A percentile compares a stretch with the other conserved stretches of the same genome.
phyloP scores from a whole-genome alignment of 2,329 filamentous ascomycete genomes.

The Penicillium sclerotigenum region DNA sequence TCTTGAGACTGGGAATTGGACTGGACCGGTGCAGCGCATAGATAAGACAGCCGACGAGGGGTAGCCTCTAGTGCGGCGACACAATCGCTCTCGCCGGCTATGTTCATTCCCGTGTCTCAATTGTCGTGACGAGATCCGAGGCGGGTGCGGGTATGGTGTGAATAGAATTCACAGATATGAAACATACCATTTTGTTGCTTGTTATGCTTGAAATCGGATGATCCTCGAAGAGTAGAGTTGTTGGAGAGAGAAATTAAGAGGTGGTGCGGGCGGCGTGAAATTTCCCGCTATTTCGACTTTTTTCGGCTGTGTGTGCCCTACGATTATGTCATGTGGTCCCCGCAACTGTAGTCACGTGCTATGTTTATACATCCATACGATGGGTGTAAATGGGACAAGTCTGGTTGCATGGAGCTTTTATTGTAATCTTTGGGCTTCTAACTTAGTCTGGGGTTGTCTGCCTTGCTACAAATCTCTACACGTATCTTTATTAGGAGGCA shows the following conservation, averaged over 20 bases:
- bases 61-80: neutral
- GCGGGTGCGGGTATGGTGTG: neutral
- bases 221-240: constrained; percentile 51
- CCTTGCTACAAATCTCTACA: neutral
- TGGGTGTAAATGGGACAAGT: too few species aligned
- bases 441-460: neutral
- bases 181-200: constrained; percentile 48
- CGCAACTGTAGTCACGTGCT: constrained; percentile 5
- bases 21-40: neutral
- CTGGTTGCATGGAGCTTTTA: neutral
- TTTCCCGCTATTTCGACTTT: constrained; percentile 26
- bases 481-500: neutral
- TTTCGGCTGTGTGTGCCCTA: constrained; percentile 38
- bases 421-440: neutral
- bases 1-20: neutral
- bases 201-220: constrained; percentile 47
- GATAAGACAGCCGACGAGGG: neutral
- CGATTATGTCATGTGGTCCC: constrained; percentile 20
- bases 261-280: constrained; percentile 17
- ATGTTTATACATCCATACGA: neutral
- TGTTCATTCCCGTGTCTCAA: constrained; percentile 9
- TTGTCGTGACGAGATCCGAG: neutral
- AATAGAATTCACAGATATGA: neutral
- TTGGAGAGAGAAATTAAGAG: constrained; percentile 23
- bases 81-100: neutral